Conservation (phyloP, 2,329 filamentous ascomycete species). For the Trichoderma breve region DNA sequence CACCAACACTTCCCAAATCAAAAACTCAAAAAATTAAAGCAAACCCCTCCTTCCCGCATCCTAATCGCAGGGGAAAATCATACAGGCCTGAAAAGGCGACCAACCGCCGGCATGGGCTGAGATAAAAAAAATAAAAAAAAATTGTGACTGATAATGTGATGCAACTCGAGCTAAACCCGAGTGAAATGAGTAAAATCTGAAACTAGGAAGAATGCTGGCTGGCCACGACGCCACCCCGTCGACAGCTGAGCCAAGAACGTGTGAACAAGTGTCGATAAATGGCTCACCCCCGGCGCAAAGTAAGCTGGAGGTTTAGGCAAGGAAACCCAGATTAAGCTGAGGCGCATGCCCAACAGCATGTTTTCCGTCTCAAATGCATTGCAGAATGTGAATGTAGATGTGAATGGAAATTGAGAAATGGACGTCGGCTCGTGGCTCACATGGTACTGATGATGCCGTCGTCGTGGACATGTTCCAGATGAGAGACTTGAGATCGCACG, state of each 20-base stretch:
- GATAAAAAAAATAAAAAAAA: neutral
- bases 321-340: neutral
- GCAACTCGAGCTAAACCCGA: constrained; percentile 2
- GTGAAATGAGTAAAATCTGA: neutral
- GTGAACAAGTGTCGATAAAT: constrained; percentile 13
- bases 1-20: neutral
- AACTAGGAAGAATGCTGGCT: constrained; percentile 1
- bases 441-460: neutral
- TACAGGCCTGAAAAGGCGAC: neutral
- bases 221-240: neutral
- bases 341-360: neutral
- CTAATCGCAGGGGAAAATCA: neutral
- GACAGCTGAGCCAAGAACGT: constrained; percentile 7
- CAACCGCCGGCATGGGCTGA: neutral
- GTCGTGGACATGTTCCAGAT: neutral
- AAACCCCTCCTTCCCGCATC: neutral
- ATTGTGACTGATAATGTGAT: constrained; percentile 7
- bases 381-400: neutral
- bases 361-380: neutral
- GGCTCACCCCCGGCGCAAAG: constrained; percentile 2
- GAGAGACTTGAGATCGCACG: neutral
- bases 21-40: neutral
- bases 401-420: neutral
- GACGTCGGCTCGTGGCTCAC: neutral
- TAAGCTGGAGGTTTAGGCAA: neutral